Conservation (phyloP, 306 rosid species). For the Acmispon strigosus region DNA sequence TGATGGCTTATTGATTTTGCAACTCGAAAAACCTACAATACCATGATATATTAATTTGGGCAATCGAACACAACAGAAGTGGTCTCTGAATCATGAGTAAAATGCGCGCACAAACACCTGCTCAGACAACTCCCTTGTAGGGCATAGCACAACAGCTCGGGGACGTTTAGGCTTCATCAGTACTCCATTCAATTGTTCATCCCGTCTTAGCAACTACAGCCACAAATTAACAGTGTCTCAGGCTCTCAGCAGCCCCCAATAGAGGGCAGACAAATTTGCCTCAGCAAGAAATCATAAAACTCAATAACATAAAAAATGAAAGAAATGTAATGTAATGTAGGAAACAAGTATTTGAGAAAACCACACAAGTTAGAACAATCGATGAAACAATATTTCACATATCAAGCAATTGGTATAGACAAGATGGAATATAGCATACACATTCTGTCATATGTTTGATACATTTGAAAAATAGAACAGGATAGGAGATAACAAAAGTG, state of each 20-base stretch:
- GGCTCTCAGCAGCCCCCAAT: background rate
- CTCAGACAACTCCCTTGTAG: constrained; percentile 93
- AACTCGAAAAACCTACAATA: constrained; percentile 77
- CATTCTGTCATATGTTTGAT: background rate
- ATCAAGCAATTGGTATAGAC: background rate
- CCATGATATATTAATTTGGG: constrained; percentile 22
- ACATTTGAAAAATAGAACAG: background rate
- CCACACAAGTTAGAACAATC: background rate
- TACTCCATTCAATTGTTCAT: constrained; percentile 64
- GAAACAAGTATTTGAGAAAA: background rate
- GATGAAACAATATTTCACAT: background rate
- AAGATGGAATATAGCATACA: background rate
- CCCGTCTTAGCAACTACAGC: constrained; percentile 72
- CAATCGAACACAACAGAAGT: background rate
- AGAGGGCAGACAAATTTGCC: constrained; percentile 8
- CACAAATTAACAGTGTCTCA: constrained; percentile 17
- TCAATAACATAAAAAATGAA: background rate
- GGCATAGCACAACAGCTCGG: constrained; percentile 79
- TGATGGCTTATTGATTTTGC: constrained; percentile 89
- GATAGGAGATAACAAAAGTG: background rate
- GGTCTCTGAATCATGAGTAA: constrained; percentile 14
- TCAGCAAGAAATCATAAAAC: background rate
- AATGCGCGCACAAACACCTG: constrained; percentile 50
- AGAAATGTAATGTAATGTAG: background rate
- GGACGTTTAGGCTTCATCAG: constrained; percentile 85